Conservation (phyloP, 1,284 basidiomycete genomes). For the Singerocomus inundabilis region DNA sequence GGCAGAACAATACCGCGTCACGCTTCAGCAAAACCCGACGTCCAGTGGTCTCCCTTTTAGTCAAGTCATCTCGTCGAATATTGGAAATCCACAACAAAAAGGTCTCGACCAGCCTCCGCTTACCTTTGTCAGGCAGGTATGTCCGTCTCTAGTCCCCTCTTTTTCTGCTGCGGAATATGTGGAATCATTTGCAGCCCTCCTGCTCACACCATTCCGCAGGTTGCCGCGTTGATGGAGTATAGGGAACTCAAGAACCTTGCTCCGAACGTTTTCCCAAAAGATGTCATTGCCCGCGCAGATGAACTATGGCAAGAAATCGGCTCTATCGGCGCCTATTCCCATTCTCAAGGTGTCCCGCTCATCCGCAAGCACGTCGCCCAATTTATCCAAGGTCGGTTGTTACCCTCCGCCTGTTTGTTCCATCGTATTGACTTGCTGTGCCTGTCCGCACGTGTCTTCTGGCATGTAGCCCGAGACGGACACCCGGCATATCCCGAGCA, state of each 20-base stretch:
- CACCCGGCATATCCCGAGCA: conserved; percentile 80
- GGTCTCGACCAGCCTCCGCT: conserved; percentile 92
- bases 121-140: conserved; percentile 89
- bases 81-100: conserved; percentile 97
- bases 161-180: background rate
- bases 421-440: conserved; percentile 9
- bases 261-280: conserved; percentile 78
- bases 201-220: conserved; percentile 42
- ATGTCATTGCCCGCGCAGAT: conserved; percentile 83
- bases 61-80: conserved; percentile 92
- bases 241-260: conserved; percentile 82
- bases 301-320: conserved; percentile 86
- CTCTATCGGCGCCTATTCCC: conserved; percentile 93
- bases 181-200: background rate
- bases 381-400: conserved; percentile 58
- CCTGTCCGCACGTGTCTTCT: background rate
- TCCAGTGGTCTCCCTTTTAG: conserved; percentile 77
- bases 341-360: conserved; percentile 89
- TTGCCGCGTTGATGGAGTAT: conserved; percentile 91
- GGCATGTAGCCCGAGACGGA: conserved; percentile 78
- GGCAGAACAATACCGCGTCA: conserved; percentile 80
- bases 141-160: conserved; percentile 21
- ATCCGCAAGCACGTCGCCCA: conserved; percentile 89
- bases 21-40: conserved; percentile 50
- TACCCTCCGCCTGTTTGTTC: background rate